Base-by-base conservation (phyloP, 495 filamentous ascomycete genomes). In the Poronia punctata region DNA sequence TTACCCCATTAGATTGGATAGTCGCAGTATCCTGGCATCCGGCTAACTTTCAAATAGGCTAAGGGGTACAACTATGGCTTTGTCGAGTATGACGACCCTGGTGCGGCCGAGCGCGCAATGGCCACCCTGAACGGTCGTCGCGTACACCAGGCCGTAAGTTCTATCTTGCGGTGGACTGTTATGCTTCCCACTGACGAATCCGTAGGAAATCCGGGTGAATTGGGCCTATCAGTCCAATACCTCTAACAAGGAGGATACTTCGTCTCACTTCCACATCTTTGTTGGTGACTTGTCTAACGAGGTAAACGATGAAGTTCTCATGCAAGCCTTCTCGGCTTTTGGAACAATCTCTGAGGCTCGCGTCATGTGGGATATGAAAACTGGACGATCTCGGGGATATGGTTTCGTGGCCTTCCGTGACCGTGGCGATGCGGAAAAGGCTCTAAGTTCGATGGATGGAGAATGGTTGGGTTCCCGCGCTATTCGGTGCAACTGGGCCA, bases 281-380 rank as follows among this genome's bases (percentile, higher is more conserved):
- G 92, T 99, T 34, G 92, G 92, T 38, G 92, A 99, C 64, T 71
- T 99, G 30, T 96, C 90, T 48, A 99, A 99, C 48, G 92, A 99
- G 60, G 92, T 99, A 50, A 99, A 99, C 53, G 92, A 99, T 51
- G 92, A 99, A 59, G 79, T 97, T 35, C 70, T 99, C 20, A 69
- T 83, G 7, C 92, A 97, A 65, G 93, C 93, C 12, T 99, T 99
- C 64, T 93, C 86, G 27, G 89, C 89, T 25, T 99, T 97, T 62
- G 92, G 92, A 8, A 84, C 80, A 3, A 89, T 99, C 23, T 97
- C 93, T n/a, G 92, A 99, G 66, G 92, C 92, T 43, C 88, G 92
- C 47, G 92, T 99, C 42, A 99, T 99, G 92, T 99, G 92, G 92
- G 92, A 99, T 59, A 99, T 99, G 92, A 99, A 99, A 74, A 99